These are phyloP conservation scores for Brassica cretica DNA, from an alignment of 345 rosid species.

Conservation along the genomic window DNA sequence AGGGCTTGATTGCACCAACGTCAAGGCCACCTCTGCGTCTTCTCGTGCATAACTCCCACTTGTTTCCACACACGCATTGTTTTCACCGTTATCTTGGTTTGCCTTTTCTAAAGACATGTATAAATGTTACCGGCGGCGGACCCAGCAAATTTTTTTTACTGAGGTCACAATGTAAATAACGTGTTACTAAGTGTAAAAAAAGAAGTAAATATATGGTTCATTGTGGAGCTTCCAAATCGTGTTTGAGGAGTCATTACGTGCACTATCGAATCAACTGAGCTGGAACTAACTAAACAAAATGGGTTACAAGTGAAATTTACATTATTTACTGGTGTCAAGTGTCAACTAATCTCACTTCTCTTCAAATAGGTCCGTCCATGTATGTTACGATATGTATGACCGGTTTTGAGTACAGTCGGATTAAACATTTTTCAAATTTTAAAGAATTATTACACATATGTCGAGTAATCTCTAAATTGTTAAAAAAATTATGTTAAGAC, in stretches of 20 bases:
- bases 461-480: too few species aligned
- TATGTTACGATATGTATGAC: background rate
- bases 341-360: too few species aligned
- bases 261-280: too few species aligned
- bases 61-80: slow-evolving; percentile 2
- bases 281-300: too few species aligned
- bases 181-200: background rate
- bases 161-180: background rate
- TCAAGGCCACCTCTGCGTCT: background rate
- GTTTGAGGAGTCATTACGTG: too few species aligned
- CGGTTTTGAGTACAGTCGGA: too few species aligned
- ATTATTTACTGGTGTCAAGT: too few species aligned
- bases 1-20: slow-evolving; percentile 58
- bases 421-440: too few species aligned
- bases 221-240: background rate
- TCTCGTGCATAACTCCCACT: slow-evolving; percentile 33
- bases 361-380: too few species aligned
- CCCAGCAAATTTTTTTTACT: background rate
- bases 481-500: too few species aligned
- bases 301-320: too few species aligned
- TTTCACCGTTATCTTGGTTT: background rate
- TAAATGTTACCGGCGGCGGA: background rate
- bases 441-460: too few species aligned
- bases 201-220: background rate
- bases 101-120: background rate